These are phyloP conservation scores for Didymella pinodella DNA, from an alignment of 2,329 filamentous ascomycete species.

Conservation along the genomic window DNA sequence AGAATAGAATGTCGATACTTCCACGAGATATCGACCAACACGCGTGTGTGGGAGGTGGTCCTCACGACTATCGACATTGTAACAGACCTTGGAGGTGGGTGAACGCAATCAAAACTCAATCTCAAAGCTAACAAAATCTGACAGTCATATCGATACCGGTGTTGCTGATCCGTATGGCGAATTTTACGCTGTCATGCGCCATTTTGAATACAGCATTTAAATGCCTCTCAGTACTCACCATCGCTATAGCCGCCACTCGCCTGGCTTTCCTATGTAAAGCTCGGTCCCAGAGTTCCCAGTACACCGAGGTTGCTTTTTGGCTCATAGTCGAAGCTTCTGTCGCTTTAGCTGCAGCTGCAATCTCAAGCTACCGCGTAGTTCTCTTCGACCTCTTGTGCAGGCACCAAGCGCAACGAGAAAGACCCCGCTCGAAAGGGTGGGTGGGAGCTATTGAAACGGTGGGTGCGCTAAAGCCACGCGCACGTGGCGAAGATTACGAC, in stretches of 20 bases:
- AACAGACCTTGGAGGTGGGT: slow-evolving; percentile 25
- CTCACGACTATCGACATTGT: slow-evolving; percentile 26
- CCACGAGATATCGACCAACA: slow-evolving; percentile 1
- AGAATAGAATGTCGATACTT: slow-evolving; percentile 21
- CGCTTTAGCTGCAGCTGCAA: slow-evolving; percentile 20
- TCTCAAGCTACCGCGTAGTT: slow-evolving; percentile 26
- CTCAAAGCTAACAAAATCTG: slow-evolving; percentile 6
- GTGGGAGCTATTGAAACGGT: slow-evolving; percentile 5
- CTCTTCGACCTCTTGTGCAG: slow-evolving; percentile 15
- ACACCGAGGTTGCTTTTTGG: slow-evolving; percentile 19
- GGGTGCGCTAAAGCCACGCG: slow-evolving; percentile 3
- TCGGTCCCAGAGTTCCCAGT: slow-evolving; percentile 8
- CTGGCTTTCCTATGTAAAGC: slow-evolving; percentile 3
- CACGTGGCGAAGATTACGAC: slow-evolving; percentile 15
- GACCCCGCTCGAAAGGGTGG: not conserved
- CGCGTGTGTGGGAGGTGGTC: slow-evolving; percentile 17
- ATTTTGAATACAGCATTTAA: slow-evolving; percentile 27
- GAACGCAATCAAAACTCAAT: not conserved
- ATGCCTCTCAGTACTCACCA: slow-evolving; percentile 20
- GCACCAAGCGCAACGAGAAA: slow-evolving; percentile 3
- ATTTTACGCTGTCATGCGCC: slow-evolving; percentile 20
- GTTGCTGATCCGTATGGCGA: slow-evolving; percentile 28
- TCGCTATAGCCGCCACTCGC: slow-evolving; percentile 5
- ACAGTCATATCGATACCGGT: slow-evolving; percentile 25
- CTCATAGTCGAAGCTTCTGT: slow-evolving; percentile 25